A percentile compares a stretch with the other conserved stretches of the same genome.
phyloP scores from a whole-genome alignment of 352 stramenopile genomes.

The Globisporangium spiculum region DNA sequence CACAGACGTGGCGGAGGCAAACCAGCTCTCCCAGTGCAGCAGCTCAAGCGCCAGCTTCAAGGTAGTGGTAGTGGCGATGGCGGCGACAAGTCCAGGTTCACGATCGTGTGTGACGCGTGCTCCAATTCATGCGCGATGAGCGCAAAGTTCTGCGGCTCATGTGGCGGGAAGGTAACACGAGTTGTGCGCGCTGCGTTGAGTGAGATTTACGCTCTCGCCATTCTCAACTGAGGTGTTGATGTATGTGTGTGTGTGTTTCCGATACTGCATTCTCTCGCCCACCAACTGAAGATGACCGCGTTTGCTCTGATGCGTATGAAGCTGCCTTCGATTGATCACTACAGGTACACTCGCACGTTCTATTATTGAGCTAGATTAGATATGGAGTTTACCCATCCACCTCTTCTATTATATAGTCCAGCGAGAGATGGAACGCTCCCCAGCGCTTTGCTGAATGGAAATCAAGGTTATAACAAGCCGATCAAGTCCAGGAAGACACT shows the following conservation, averaged over 20 bases:
- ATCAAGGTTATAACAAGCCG: background rate
- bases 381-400: too few relatives aligned
- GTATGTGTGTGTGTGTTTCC: background rate
- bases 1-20: background rate
- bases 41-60: background rate
- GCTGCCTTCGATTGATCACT: conserved; percentile 3
- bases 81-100: background rate
- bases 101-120: background rate
- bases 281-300: background rate
- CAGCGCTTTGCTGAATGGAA: background rate
- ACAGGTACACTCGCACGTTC: background rate
- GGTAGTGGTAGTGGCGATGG: background rate
- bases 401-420: background rate
- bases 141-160: background rate
- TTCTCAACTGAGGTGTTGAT: background rate
- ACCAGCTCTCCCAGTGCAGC: background rate
- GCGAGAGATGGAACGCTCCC: background rate
- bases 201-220: background rate
- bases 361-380: background rate
- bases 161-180: background rate
- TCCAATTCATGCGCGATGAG: background rate
- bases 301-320: conserved; percentile 2
- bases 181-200: too few relatives aligned
- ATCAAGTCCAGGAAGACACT: background rate
- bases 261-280: background rate